phyloP scores from a whole-genome alignment of 2,329 filamentous ascomycete genomes.

The Colletotrichum spinosum region DNA sequence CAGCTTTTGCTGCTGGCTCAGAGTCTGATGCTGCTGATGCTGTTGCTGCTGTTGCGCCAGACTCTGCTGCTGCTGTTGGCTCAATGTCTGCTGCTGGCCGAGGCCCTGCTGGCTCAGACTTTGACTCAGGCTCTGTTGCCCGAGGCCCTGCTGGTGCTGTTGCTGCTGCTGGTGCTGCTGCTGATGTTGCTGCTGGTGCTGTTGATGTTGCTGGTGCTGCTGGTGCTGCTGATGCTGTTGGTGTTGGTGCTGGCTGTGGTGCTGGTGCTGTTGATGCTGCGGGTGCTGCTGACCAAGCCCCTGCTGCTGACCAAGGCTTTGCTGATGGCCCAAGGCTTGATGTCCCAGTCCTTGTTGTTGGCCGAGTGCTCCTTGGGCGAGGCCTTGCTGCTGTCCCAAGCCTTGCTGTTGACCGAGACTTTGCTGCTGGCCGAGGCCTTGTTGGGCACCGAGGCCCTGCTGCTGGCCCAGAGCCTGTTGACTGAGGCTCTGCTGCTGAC shows the following conservation, averaged over 20 bases:
- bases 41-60: constrained; percentile 43
- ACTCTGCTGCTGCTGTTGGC: constrained; percentile 45
- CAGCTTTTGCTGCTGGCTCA: constrained; percentile 46
- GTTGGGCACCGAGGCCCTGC: constrained; percentile 28
- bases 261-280: constrained; percentile 42
- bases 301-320: constrained; percentile 25
- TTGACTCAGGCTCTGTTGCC: constrained; percentile 39
- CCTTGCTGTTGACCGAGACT: constrained; percentile 33
- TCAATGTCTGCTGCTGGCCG: constrained; percentile 45
- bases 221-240: constrained; percentile 45
- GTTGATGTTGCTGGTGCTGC: constrained; percentile 45
- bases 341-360: constrained; percentile 30
- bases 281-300: constrained; percentile 36
- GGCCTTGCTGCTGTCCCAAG: constrained; percentile 28
- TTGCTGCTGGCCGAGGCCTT: constrained; percentile 30
- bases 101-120: constrained; percentile 46
- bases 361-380: constrained; percentile 28
- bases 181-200: constrained; percentile 42
- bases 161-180: constrained; percentile 44
- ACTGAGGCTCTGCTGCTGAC: constrained; percentile 36
- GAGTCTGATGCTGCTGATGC: constrained; percentile 47
- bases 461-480: constrained; percentile 34
- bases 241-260: constrained; percentile 38
- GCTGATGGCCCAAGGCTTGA: constrained; percentile 19
- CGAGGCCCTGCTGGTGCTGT: constrained; percentile 42